A percentile compares a stretch with the other conserved stretches of the same genome.
Conservation (phyloP, 345 rosid genomes). For the Eucalyptus decipiens region DNA sequence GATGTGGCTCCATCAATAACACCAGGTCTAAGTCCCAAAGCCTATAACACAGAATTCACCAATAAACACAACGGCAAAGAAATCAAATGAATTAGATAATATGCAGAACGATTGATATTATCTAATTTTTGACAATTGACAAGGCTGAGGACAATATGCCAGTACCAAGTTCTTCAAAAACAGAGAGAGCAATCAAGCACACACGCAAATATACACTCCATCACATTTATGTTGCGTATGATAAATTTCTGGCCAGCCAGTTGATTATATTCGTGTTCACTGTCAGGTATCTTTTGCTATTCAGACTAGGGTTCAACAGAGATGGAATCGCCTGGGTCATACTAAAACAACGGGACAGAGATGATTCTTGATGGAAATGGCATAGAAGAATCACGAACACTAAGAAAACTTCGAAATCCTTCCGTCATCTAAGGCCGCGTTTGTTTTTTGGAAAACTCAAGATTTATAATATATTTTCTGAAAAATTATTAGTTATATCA, state of each 20-base stretch:
- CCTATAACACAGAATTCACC: conserved; percentile 25
- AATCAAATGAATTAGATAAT: background rate
- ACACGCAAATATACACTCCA: background rate
- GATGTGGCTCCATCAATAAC: conserved; percentile 77
- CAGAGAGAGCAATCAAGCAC: background rate
- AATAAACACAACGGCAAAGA: background rate
- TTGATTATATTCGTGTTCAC: background rate
- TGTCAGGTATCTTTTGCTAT: background rate
- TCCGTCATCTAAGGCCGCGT: too few species aligned
- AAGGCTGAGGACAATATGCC: background rate
- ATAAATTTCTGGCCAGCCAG: background rate
- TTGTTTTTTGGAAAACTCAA: too few species aligned
- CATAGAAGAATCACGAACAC: too few species aligned
- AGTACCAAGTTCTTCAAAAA: background rate
- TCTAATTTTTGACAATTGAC: background rate
- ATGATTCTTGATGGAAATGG: background rate
- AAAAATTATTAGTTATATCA: too few species aligned
- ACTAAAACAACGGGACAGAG: background rate
- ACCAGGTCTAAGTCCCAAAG: conserved; percentile 75
- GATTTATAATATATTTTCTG: too few species aligned
- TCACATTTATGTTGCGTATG: background rate
- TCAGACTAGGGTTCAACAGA: background rate
- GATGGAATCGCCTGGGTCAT: background rate
- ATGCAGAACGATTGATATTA: background rate
- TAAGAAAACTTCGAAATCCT: background rate